Percentiles rank a stretch among this genome's conserved stretches.
Conservation (phyloP, 2,329 filamentous ascomycete genomes). For the Albifimbria verrucaria region DNA sequence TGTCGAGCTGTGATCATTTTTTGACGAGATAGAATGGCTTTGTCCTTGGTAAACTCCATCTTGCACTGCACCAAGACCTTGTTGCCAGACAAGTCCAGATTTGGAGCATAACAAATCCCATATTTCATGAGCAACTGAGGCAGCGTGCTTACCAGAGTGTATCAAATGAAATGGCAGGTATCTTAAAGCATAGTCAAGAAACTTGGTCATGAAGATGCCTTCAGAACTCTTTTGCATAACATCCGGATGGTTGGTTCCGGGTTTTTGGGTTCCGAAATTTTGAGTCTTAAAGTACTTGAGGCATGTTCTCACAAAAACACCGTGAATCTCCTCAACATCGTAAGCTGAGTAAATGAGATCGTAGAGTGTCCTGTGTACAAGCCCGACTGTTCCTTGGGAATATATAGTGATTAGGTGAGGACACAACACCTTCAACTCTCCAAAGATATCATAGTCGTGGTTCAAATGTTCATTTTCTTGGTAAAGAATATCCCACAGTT, state of each 20-base stretch:
- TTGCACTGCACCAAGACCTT: too few species aligned
- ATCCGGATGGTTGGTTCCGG: too few species aligned
- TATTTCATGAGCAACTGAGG: conserved; percentile 7
- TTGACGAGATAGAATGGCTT: too few species aligned
- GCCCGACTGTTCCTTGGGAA: conserved; percentile 12
- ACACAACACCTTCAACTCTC: conserved; percentile 13
- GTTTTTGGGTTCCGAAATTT: too few species aligned
- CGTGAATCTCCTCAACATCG: conserved; percentile 10
- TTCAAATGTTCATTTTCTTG: conserved; percentile 13
- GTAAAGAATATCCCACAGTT: conserved; percentile 13
- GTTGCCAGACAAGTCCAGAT: conserved; percentile 3
- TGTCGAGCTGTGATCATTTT: too few species aligned
- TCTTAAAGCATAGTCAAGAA: conserved; percentile 10
- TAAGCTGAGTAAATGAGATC: conserved; percentile 16
- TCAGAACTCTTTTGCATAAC: too few species aligned
- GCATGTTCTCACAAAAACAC: conserved; percentile 9
- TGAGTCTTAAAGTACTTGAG: conserved; percentile 9
- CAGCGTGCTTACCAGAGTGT: conserved; percentile 5
- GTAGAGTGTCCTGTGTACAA: conserved; percentile 17
- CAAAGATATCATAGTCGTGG: conserved; percentile 12
- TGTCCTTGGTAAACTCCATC: too few species aligned
- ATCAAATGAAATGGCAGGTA: conserved; percentile 14
- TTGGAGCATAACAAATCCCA: conserved; percentile 16
- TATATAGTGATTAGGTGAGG: conserved; percentile 14
- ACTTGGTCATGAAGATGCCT: too few species aligned